Conservation (phyloP, 148 eudicot genomes). For the Agrostemma githago region DNA sequence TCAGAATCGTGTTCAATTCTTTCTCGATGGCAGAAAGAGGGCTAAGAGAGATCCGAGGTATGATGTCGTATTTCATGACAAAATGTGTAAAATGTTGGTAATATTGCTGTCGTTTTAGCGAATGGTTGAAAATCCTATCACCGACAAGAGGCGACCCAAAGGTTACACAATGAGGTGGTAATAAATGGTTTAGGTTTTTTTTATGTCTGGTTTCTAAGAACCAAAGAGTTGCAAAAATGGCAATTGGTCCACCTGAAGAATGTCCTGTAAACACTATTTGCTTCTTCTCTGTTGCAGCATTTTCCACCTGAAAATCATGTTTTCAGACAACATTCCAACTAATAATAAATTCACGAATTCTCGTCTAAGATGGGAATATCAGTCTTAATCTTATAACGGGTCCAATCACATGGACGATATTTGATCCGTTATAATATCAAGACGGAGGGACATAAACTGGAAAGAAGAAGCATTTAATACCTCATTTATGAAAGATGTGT, state of each 20-base stretch:
- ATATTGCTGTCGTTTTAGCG: conserved; percentile 72
- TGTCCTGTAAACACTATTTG: conserved; percentile 80
- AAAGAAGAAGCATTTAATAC: conserved; percentile 21
- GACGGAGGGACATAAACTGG: too few species aligned
- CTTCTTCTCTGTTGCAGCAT: conserved; percentile 41
- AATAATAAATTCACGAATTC: too few species aligned
- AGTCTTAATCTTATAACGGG: too few species aligned
- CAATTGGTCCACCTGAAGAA: conserved; percentile 68
- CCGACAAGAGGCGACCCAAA: conserved; percentile 90
- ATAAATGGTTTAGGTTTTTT: conserved; percentile 16
- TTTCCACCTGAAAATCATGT: conserved; percentile 56
- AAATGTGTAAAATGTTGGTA: conserved; percentile 59
- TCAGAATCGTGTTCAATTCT: conserved; percentile 36
- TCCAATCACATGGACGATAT: too few species aligned
- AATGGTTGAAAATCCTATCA: conserved; percentile 52
- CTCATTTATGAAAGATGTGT: conserved; percentile 43
- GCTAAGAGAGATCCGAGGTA: conserved; percentile 65
- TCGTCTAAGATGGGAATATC: too few species aligned
- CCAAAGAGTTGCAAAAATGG: conserved; percentile 83
- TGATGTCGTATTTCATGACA: conserved; percentile 58
- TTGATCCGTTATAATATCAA: background rate
- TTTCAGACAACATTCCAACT: background rate
- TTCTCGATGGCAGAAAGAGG: conserved; percentile 45
- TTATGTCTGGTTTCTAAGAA: conserved; percentile 44
- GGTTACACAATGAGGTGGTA: conserved; percentile 56